Evolutionary conservation across 1,139 yeast species (phyloP).

Genomic region (Scheffersomyces parashehatae): DNA sequence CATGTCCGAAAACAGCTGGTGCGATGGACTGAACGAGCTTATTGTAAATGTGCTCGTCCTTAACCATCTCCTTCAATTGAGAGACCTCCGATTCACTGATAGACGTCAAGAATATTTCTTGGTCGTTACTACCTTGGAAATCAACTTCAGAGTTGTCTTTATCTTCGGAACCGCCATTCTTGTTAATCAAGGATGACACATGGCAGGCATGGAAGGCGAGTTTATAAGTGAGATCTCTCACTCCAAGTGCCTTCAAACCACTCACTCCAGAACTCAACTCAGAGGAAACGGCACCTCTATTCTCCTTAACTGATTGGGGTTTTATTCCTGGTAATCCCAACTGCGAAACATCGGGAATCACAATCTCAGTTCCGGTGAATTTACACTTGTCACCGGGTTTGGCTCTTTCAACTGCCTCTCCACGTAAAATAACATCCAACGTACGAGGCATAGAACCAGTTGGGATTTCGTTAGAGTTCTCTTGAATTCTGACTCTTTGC

Average conservation of each 20-base stretch:
- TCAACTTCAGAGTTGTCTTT: slow-evolving; percentile 24
- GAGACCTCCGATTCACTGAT: slow-evolving; percentile 81
- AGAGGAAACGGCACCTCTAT: slow-evolving; percentile 53
- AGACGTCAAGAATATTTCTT: slow-evolving; percentile 76
- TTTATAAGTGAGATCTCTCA: slow-evolving; percentile 88
- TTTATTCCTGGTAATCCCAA: slow-evolving; percentile 96
- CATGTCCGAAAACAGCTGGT: slow-evolving; percentile 97
- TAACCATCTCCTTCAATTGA: slow-evolving; percentile 88
- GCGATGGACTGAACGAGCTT: slow-evolving; percentile 88
- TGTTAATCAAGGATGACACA: slow-evolving; percentile 61
- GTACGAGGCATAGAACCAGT: slow-evolving; percentile 99
- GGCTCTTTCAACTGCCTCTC: slow-evolving; percentile 94
- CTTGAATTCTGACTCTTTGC: slow-evolving; percentile 97
- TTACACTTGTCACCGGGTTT: slow-evolving; percentile 97
- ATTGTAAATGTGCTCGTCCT: slow-evolving; percentile 81
- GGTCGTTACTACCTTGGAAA: slow-evolving; percentile 54
- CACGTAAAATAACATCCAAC: slow-evolving; percentile 86
- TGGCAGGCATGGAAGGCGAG: slow-evolving; percentile 92
- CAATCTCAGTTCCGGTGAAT: slow-evolving; percentile 95
- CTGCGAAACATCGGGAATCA: slow-evolving; percentile 92
- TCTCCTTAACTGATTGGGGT: slow-evolving; percentile 78
- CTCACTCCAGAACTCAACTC: slow-evolving; percentile 82
- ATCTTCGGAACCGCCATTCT: slow-evolving; percentile 39
- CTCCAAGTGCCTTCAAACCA: slow-evolving; percentile 87
- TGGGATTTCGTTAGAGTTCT: slow-evolving; percentile 92